phyloP scores from a whole-genome alignment of 306 rosid genomes.

The Gillenia trifoliata region DNA sequence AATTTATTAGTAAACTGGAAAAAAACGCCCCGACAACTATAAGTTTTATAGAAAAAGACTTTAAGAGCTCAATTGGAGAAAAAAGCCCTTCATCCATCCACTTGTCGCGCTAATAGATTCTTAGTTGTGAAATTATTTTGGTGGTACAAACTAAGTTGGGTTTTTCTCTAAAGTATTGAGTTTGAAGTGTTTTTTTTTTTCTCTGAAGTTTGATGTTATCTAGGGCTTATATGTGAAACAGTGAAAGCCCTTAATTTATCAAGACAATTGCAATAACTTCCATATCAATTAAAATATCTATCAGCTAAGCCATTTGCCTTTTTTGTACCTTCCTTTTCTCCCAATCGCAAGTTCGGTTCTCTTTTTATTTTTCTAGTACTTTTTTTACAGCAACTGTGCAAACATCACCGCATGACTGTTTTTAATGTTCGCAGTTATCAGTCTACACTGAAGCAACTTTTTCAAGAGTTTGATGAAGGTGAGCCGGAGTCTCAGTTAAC shows the following conservation, averaged over 20 bases:
- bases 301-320: not conserved
- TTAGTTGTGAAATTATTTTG: not conserved
- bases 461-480: constrained; percentile 58
- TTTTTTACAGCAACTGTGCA: not conserved
- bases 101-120: not conserved
- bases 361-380: not conserved
- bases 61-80: not conserved
- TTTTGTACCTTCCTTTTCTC: not conserved
- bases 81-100: not conserved
- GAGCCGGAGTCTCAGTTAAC: constrained; percentile 75
- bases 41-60: not conserved
- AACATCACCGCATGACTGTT: not conserved
- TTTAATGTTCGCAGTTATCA: constrained; percentile 58
- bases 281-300: not conserved
- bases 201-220: not conserved
- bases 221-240: not conserved
- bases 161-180: no score
- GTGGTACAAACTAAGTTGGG: not conserved
- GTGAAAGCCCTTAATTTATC: not conserved
- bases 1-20: not conserved
- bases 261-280: not conserved
- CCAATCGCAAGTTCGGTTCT: not conserved
- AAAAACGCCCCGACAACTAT: not conserved
- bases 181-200: no score
- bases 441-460: constrained; percentile 75